Evolutionary conservation across 495 filamentous ascomycete genomes (phyloP).

Genomic region (Talaromyces liani): DNA sequence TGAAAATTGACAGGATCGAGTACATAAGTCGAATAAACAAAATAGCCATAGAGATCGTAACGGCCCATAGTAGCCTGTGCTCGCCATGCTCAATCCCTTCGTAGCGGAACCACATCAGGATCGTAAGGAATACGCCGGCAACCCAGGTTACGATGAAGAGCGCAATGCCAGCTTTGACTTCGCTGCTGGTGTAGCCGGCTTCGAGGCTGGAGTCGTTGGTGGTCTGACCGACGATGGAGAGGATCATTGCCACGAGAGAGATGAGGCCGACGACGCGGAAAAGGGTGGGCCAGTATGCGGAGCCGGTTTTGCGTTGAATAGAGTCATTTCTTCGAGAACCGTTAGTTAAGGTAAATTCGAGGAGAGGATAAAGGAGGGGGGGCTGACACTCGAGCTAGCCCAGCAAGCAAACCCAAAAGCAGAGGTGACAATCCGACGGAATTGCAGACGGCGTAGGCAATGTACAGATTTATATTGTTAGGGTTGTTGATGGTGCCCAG

Average conservation of each 20-base stretch:
- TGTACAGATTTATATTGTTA: slow-evolving; percentile 15
- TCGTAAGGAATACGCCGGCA: slow-evolving; percentile 11
- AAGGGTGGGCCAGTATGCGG: slow-evolving; percentile 13
- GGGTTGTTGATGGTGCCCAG: slow-evolving; percentile 29
- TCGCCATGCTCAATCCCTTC: slow-evolving; percentile 21
- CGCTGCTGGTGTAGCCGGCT: slow-evolving; percentile 11
- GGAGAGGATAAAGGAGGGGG: not conserved
- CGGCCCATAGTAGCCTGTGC: slow-evolving; percentile 26
- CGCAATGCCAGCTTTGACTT: slow-evolving; percentile 20
- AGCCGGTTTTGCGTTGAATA: slow-evolving; percentile 14
- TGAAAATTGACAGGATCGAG: slow-evolving; percentile 24
- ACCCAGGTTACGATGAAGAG: slow-evolving; percentile 23
- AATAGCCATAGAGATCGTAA: slow-evolving; percentile 26
- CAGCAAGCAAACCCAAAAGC: slow-evolving; percentile 17
- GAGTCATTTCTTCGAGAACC: slow-evolving; percentile 14
- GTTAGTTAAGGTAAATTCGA: not conserved
- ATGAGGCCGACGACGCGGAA: slow-evolving; percentile 19
- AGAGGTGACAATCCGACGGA: slow-evolving; percentile 23
- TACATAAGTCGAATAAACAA: slow-evolving; percentile 37
- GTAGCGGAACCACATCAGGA: slow-evolving; percentile 6
- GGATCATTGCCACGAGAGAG: slow-evolving; percentile 14
- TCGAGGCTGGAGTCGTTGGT: slow-evolving; percentile 12
- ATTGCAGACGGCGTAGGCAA: slow-evolving; percentile 19
- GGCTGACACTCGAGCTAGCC: slow-evolving; percentile 24
- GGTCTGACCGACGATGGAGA: slow-evolving; percentile 20